These are phyloP conservation scores for Quercus engelmannii DNA, from an alignment of 306 rosid species.

Conservation along the genomic window DNA sequence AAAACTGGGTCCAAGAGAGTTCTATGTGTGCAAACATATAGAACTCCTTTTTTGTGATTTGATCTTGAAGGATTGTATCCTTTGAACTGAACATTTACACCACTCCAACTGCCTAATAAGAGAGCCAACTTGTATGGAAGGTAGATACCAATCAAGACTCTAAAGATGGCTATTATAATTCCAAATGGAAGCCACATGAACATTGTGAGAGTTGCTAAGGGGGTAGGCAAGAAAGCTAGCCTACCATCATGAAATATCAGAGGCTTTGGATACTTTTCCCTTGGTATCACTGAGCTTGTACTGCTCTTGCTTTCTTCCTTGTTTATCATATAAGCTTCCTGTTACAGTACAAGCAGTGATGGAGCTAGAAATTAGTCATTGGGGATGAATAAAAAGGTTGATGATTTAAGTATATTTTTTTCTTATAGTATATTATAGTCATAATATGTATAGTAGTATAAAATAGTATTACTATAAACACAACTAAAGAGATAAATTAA, in stretches of 20 bases:
- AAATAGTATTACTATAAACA: too few species aligned
- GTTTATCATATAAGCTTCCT: conserved; percentile 75
- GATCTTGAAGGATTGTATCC: conserved; percentile 21
- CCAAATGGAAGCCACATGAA: conserved; percentile 85
- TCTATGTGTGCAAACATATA: conserved; percentile 74
- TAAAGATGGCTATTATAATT: conserved; percentile 48
- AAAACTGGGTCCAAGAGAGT: conserved; percentile 79
- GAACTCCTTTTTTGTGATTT: conserved; percentile 41
- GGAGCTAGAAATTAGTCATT: too few species aligned
- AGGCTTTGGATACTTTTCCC: conserved; percentile 73
- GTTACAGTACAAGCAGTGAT: conserved; percentile 10
- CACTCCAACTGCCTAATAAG: conserved; percentile 38
- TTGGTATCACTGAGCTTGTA: conserved; percentile 31
- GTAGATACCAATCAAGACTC: conserved; percentile 56
- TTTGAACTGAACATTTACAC: conserved; percentile 34
- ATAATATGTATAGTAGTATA: too few species aligned
- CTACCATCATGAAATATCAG: conserved; percentile 90
- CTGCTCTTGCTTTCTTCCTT: conserved; percentile 39
- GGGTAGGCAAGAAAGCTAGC: conserved; percentile 84
- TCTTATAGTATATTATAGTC: too few species aligned
- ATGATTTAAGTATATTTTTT: too few species aligned
- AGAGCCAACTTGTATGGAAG: conserved; percentile 53
- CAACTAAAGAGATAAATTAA: too few species aligned
- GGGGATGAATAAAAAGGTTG: too few species aligned
- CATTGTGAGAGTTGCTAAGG: conserved; percentile 62